Evolutionary conservation across 495 filamentous ascomycete species (phyloP).

Genomic region (Lasiosphaeria hispida): DNA sequence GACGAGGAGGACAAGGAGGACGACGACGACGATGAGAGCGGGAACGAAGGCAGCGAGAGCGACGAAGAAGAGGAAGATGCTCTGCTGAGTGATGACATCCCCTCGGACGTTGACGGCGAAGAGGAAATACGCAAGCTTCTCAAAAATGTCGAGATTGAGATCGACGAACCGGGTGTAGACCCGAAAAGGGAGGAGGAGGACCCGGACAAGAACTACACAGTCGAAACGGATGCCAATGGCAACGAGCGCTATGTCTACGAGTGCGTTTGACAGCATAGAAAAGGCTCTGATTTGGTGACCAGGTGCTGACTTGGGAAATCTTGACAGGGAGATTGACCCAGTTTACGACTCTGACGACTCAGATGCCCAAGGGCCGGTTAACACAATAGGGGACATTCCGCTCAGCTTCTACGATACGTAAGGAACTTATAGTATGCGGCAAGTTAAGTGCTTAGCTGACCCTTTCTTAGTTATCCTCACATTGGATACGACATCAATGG

Average conservation of each 20-base stretch:
- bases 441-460: background rate
- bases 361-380: constrained; percentile 72
- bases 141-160: constrained; percentile 26
- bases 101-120: constrained; percentile 51
- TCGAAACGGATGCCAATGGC: constrained; percentile 56
- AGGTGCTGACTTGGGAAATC: constrained; percentile 32
- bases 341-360: constrained; percentile 95
- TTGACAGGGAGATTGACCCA: constrained; percentile 81
- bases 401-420: constrained; percentile 90
- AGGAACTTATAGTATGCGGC: background rate
- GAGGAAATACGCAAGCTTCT: constrained; percentile 35
- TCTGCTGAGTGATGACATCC: constrained; percentile 57
- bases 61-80: constrained; percentile 53
- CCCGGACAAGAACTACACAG: constrained; percentile 54
- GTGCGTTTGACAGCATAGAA: constrained; percentile 14
- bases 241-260: constrained; percentile 59
- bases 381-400: constrained; percentile 95
- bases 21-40: constrained; percentile 25
- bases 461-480: constrained; percentile 63
- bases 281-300: background rate
- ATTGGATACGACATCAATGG: constrained; percentile 99
- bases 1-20: constrained; percentile 21
- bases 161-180: constrained; percentile 35
- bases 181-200: constrained; percentile 29
- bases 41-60: constrained; percentile 16